These are phyloP conservation scores for Mortierella sp. DNA, from an alignment of 371 early-diverging fungal genomes.

Conservation along the genomic window DNA sequence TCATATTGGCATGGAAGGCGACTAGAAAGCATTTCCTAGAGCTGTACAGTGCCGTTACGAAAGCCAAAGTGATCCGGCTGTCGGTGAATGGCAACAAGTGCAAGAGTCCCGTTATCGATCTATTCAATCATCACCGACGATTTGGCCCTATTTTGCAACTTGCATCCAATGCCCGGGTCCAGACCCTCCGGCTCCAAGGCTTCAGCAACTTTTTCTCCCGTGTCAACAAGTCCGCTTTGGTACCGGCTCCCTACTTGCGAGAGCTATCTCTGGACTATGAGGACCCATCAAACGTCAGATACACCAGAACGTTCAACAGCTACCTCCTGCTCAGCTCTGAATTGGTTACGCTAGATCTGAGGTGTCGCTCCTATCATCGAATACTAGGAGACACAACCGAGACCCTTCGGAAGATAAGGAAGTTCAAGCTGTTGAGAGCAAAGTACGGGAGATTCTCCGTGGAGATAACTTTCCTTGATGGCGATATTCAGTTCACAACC, in stretches of 20 bases:
- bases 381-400: too few species aligned
- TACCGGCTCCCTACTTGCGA: not conserved
- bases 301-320: too few species aligned
- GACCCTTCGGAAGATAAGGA: too few species aligned
- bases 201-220: not conserved
- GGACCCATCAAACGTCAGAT: too few species aligned
- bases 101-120: constrained; percentile 2
- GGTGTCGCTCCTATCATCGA: too few species aligned
- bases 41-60: not conserved
- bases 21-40: constrained; percentile 9
- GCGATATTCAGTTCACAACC: too few species aligned
- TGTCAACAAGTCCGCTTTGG: not conserved
- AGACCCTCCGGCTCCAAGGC: not conserved
- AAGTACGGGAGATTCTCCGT: too few species aligned
- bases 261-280: too few species aligned
- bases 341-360: too few species aligned
- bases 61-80: constrained; percentile 1
- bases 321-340: too few species aligned
- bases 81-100: not conserved
- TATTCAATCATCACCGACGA: constrained; percentile 6
- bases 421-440: too few species aligned
- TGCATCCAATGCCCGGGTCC: constrained; percentile 2
- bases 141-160: constrained; percentile 11
- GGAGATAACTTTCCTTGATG: too few species aligned
- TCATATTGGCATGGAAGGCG: constrained; percentile 6